Evolutionary conservation across 1,284 basidiomycete species (phyloP).

Genomic region (Papiliotrema fonsecae): DNA sequence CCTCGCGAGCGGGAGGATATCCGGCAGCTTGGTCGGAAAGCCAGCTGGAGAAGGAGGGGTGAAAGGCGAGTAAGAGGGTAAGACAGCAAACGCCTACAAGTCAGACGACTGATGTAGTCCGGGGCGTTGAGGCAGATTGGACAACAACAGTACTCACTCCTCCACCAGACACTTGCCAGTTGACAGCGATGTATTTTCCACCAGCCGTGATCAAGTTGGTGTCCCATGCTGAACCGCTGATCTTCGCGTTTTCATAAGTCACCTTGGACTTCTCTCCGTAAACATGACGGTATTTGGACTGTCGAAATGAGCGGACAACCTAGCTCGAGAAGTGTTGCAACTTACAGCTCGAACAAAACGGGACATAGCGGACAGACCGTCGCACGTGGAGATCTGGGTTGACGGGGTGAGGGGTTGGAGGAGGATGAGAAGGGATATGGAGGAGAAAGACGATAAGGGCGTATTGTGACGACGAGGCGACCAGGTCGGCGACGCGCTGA

Average conservation of each 20-base stretch:
- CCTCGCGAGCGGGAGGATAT: slow-evolving; percentile 85
- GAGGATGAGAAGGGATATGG: neutral
- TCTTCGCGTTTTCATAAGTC: slow-evolving; percentile 84
- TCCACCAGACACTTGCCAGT: slow-evolving; percentile 94
- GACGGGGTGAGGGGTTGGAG: neutral
- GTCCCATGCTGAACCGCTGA: slow-evolving; percentile 88
- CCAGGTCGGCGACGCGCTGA: neutral
- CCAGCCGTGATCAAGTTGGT: slow-evolving; percentile 90
- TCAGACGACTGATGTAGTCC: no score
- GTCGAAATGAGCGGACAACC: slow-evolving; percentile 8
- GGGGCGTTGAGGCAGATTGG: no score
- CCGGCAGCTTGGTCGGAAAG: slow-evolving; percentile 77
- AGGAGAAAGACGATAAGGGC: neutral
- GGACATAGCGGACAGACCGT: slow-evolving; percentile 46
- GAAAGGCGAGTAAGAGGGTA: slow-evolving; percentile 78
- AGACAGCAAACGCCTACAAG: slow-evolving; percentile 73
- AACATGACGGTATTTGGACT: slow-evolving; percentile 70
- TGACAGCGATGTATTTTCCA: slow-evolving; percentile 56
- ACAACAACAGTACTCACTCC: slow-evolving; percentile 55
- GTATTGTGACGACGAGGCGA: neutral
- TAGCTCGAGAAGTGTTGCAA: neutral
- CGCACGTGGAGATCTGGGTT: neutral
- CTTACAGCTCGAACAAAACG: slow-evolving; percentile 55
- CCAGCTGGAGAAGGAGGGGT: slow-evolving; percentile 50
- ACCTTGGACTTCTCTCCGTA: slow-evolving; percentile 81